Conservation (phyloP, 306 rosid species). For the Gastrolobium bilobum region DNA sequence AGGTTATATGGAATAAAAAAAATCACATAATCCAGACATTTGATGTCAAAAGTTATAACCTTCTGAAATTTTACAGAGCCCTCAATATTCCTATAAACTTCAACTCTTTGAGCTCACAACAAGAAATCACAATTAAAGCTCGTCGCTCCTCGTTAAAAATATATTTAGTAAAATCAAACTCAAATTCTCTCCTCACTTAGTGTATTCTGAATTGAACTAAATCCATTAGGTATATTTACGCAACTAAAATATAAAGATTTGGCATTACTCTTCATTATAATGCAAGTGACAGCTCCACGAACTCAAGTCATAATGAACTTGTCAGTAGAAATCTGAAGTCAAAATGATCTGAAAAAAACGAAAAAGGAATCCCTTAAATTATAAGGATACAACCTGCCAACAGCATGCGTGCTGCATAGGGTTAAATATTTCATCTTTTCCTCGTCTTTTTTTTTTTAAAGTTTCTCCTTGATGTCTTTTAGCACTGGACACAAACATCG, state of each 20-base stretch:
- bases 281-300: not conserved
- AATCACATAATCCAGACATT: no score
- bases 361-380: not conserved
- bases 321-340: conserved; percentile 19
- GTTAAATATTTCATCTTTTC: conserved; percentile 33
- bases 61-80: no score
- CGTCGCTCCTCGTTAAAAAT: no score
- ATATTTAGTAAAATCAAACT: no score
- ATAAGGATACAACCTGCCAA: conserved; percentile 51
- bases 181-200: no score
- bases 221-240: not conserved
- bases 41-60: no score
- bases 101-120: no score
- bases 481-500: conserved; percentile 59
- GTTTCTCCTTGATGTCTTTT: conserved; percentile 51
- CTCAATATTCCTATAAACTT: no score
- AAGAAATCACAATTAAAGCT: no score
- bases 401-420: conserved; percentile 17
- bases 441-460: conserved; percentile 4
- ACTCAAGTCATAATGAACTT: not conserved
- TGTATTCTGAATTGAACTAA: no score
- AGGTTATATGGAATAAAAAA: no score
- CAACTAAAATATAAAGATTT: not conserved
- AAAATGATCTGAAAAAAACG: conserved; percentile 34
- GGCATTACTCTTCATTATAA: not conserved